These are phyloP conservation scores for Cladosporium sp. DNA, from an alignment of 2,329 filamentous ascomycete genomes.

Conservation along the genomic window DNA sequence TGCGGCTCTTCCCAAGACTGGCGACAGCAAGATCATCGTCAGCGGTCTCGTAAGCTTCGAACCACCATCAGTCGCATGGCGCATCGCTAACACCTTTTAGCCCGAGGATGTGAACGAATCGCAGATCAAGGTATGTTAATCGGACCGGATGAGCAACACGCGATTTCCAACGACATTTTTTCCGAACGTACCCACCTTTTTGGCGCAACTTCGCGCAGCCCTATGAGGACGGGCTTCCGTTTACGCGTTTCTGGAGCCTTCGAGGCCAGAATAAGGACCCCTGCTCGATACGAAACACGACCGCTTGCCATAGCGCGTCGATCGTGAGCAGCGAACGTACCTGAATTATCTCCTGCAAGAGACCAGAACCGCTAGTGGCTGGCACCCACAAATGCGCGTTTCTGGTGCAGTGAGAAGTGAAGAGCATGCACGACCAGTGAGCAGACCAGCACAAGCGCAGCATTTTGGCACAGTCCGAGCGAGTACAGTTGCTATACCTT, in stretches of 20 bases:
- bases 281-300: background rate
- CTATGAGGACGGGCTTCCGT: background rate
- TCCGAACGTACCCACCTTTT: constrained; percentile 22
- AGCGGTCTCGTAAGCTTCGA: constrained; percentile 81
- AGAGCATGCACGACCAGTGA: constrained; percentile 44
- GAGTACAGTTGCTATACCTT: background rate
- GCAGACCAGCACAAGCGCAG: constrained; percentile 45
- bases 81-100: constrained; percentile 54
- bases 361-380: constrained; percentile 14
- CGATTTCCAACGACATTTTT: constrained; percentile 26
- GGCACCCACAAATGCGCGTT: constrained; percentile 21
- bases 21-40: constrained; percentile 95
- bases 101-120: constrained; percentile 93
- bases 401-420: constrained; percentile 29
- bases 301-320: constrained; percentile 7
- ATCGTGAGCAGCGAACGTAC: constrained; percentile 6
- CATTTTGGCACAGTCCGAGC: background rate
- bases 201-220: constrained; percentile 8
- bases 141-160: constrained; percentile 50
- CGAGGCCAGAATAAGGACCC: constrained; percentile 7
- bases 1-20: constrained; percentile 60
- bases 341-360: constrained; percentile 12
- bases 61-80: constrained; percentile 1
- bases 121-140: constrained; percentile 99
- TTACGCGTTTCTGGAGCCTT: constrained; percentile 1